Base-by-base conservation (phyloP, 805 yeast genomes). In the Teunomyces kruisii region DNA sequence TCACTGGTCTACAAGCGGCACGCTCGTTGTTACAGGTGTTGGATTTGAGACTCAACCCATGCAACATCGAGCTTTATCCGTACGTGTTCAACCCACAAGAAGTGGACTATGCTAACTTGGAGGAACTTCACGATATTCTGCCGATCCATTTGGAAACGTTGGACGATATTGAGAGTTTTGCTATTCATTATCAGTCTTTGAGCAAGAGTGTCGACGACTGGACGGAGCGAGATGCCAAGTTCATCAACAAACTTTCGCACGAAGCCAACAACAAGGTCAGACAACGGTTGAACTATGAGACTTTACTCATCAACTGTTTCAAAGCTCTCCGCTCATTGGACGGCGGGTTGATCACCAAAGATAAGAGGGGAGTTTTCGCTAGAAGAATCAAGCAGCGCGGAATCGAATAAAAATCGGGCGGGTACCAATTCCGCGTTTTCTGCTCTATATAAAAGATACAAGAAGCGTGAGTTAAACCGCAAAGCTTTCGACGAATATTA, bases 111-210 rank as follows among this genome's bases (percentile, higher is more conserved):
- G 43, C 48, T 29, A 48, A 24, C 37, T 44, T 12, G 32, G 49
- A 22, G 44, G 51, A n/a, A 2, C 46, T 47, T 1, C 52, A 48
- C 9, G 48, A 53, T 16, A 39, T 53, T n/a, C 65, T 65, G 40
- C 70, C 74, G 2, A 64, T 78, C 13, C 75, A 70, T 32, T 54
- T 78, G 35, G 78, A 74, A 30, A 72, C 72, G 4, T 56, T 68
- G 39, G 81, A 78, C 40, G 83, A 78, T 48, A 75, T 79, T 17
- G 81, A 76, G 50, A 77, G 75, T 17, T 79, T 79, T 46, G 63
- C 74, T 1, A 68, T 71, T 6, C 78, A 74, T 44, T 79, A 75
- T 52, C 62, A 68, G 24, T 65, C 75, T 3, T 57, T 77, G 15
- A 66, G 63, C 44, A 66, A 61, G 40, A 62, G 61, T n/a, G 54